Base-by-base conservation (phyloP, 768 basidiomycete species). In the Macrolepiota albuminosa region DNA sequence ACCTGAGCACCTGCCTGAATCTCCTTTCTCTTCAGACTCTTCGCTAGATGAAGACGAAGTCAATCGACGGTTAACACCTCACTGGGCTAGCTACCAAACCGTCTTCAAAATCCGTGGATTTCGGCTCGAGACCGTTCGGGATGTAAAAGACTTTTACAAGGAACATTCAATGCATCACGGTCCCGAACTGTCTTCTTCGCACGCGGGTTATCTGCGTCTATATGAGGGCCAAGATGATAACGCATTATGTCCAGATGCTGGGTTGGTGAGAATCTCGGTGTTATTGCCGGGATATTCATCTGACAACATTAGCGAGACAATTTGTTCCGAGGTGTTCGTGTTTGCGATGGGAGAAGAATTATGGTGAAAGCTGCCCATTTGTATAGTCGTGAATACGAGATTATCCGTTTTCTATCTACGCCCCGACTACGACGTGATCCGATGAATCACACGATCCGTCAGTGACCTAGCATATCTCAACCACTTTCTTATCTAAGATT, bases 361-460 rank as follows among this genome's bases (percentile, higher is more conserved):
- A 75, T 91, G 60, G 73, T 87, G 60, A 91, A 91, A 70, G 87
- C 88, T 18, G 87, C 88, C 34, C 81, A 88, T 69, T 65, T 78
- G 24, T 67, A 68, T 53, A 89, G 88, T 64, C 82, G 83, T 34
- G 89, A 91, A 70, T 80, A 81, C 64, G 79, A 81, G 52, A 76
- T 84, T 54, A 80, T 88, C 29, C 82, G 78, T 40, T 71, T 76
- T 58, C 73, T 91, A 18, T 84, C 83, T 14, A 77, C 78, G 18
- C 75, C 82, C 47, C 75, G 79, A 14, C 68, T 85, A 62, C 75
- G 80, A 61, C 68, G 76, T 49, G 78, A 90, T 67, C 82, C 85
- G 52, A 84, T 81, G 83, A 91, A 91, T 67, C 89, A 88, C 64
- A 85, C 83, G 53, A 89, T 91, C 70, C 89, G 89, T 91, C 58